These are phyloP conservation scores for Amanita inopinata DNA, from an alignment of 768 basidiomycete genomes.

Conservation along the genomic window DNA sequence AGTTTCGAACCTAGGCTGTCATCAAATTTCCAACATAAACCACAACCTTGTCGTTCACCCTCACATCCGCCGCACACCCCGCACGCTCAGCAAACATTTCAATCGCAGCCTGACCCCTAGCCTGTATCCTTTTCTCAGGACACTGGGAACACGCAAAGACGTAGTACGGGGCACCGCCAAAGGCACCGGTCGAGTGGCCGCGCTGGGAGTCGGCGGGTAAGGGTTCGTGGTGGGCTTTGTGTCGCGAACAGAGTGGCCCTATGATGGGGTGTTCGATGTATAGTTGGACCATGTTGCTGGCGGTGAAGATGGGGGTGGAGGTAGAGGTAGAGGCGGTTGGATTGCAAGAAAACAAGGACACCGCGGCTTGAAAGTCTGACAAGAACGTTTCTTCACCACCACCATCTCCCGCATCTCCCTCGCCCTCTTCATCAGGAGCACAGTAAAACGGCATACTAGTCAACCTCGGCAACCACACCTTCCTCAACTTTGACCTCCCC, in stretches of 20 bases:
- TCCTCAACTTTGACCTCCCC: background rate
- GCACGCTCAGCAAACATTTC: background rate
- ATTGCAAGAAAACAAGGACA: background rate
- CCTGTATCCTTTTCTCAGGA: background rate
- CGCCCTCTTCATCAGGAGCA: no score
- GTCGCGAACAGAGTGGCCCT: background rate
- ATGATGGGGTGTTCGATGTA: background rate
- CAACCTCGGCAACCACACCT: background rate
- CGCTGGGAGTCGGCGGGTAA: no score
- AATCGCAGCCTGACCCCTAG: background rate
- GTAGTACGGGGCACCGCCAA: background rate
- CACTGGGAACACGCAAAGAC: conserved; percentile 1
- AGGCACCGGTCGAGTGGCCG: conserved; percentile 2
- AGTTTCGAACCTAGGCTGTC: no score
- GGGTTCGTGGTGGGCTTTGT: background rate
- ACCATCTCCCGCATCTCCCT: no score
- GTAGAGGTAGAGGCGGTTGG: background rate
- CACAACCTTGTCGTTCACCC: conserved; percentile 1
- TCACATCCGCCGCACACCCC: background rate
- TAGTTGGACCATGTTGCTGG: background rate
- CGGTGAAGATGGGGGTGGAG: background rate
- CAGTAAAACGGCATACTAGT: background rate
- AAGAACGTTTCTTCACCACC: background rate
- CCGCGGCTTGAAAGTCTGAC: background rate
- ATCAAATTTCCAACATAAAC: no score